These are phyloP conservation scores for Physcomitrium patens DNA, from an alignment of 225 moss, liverwort and hornwort species.

Conservation along the genomic window DNA sequence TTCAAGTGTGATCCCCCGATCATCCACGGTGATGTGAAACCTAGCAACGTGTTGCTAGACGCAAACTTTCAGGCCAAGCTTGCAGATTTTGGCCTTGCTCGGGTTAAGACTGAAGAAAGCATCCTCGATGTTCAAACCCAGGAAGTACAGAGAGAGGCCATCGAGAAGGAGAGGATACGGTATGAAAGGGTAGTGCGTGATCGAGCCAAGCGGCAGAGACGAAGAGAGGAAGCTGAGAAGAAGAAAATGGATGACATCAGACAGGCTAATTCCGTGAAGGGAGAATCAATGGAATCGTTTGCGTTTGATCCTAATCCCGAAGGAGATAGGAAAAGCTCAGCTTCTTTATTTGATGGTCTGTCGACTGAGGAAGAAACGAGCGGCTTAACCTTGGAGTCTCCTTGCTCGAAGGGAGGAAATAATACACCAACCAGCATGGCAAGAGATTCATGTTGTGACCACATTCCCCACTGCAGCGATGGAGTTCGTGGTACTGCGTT, in stretches of 20 bases:
- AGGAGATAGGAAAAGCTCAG: constrained; percentile 54
- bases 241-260: constrained; percentile 39
- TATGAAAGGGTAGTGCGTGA: constrained; percentile 78
- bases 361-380: constrained; percentile 59
- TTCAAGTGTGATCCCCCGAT: constrained; percentile 89
- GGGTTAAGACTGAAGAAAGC: constrained; percentile 75
- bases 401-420: constrained; percentile 48
- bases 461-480: neutral
- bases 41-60: constrained; percentile 85
- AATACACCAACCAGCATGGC: constrained; percentile 43
- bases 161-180: constrained; percentile 86
- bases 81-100: constrained; percentile 92
- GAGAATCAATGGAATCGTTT: constrained; percentile 55
- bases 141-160: constrained; percentile 70
- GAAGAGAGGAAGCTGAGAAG: constrained; percentile 83
- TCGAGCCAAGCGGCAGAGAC: constrained; percentile 67
- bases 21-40: constrained; percentile 96
- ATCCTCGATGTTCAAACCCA: constrained; percentile 58
- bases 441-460: neutral
- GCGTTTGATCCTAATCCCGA: constrained; percentile 55
- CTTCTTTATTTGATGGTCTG: constrained; percentile 50
- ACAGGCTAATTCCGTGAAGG: constrained; percentile 31
- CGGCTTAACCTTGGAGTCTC: constrained; percentile 47
- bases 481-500: constrained; percentile 23
- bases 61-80: constrained; percentile 80